Percentiles rank a stretch among this genome's conserved stretches.
These are phyloP conservation scores for Steccherinum ochraceum DNA, from an alignment of 768 basidiomycete species.

Conservation along the genomic window DNA sequence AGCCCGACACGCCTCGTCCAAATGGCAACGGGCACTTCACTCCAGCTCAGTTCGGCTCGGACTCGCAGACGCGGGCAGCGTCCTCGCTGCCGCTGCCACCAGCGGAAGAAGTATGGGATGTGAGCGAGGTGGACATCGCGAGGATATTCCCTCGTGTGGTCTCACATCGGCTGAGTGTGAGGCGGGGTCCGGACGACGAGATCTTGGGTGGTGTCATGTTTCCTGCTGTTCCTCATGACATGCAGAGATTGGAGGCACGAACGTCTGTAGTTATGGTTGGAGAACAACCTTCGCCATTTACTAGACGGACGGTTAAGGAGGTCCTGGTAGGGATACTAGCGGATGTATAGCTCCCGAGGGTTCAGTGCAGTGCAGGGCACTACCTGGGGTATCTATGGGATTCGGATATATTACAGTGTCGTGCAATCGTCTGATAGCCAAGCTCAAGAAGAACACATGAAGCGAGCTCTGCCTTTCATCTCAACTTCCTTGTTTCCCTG, in stretches of 20 bases:
- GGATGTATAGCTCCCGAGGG: conserved; percentile 33
- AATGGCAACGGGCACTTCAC: background rate
- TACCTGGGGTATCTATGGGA: too few species aligned
- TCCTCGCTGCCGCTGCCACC: conserved; percentile 1
- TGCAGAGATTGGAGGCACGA: conserved; percentile 2
- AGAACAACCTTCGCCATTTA: conserved; percentile 16
- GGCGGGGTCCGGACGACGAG: conserved; percentile 67
- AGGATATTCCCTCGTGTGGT: conserved; percentile 68
- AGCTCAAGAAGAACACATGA: background rate
- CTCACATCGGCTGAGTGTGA: conserved; percentile 67
- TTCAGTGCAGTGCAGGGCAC: too few species aligned
- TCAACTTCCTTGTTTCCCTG: conserved; percentile 44
- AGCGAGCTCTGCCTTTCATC: background rate
- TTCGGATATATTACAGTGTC: background rate
- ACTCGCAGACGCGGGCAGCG: background rate
- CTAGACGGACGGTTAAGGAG: conserved; percentile 54
- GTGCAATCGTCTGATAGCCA: background rate
- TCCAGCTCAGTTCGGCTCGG: background rate
- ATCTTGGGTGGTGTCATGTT: conserved; percentile 57
- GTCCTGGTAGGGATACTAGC: conserved; percentile 54
- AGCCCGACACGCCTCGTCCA: background rate
- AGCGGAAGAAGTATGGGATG: conserved; percentile 35
- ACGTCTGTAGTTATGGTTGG: background rate
- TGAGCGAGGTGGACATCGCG: conserved; percentile 71
- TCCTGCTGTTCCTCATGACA: conserved; percentile 35